Evolutionary conservation across 208 protist species (phyloP).

Genomic region (Trypanosoma caninum): DNA sequence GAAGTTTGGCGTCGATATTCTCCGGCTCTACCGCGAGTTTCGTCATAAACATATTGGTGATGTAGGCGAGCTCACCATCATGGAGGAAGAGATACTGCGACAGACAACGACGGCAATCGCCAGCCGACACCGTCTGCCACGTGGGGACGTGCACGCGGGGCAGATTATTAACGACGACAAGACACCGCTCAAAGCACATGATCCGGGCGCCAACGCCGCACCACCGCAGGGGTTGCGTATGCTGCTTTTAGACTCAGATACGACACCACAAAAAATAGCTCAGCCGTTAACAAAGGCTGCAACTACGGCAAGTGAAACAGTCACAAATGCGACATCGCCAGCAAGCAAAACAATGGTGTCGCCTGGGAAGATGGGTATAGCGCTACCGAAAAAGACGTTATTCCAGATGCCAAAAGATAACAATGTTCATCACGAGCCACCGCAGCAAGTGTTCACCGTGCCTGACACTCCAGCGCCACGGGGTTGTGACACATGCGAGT

Average conservation of each 20-base stretch:
- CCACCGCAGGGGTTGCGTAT: not conserved
- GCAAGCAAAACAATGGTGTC: too few species aligned
- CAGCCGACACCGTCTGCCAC: constrained; percentile 39
- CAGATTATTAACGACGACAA: constrained; percentile 15
- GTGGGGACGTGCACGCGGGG: constrained; percentile 16
- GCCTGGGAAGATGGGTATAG: constrained; percentile 20
- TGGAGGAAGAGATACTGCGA: constrained; percentile 53
- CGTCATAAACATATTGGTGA: constrained; percentile 80
- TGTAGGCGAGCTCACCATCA: constrained; percentile 53
- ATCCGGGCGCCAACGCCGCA: not conserved
- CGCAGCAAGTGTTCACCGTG: constrained; percentile 1
- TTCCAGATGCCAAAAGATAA: constrained; percentile 15
- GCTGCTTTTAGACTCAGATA: constrained; percentile 24
- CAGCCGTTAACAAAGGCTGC: not conserved
- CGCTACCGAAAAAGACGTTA: constrained; percentile 40
- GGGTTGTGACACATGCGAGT: constrained; percentile 26
- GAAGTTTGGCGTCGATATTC: constrained; percentile 78
- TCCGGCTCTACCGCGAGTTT: constrained; percentile 74
- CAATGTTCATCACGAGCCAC: constrained; percentile 2
- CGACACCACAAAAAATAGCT: constrained; percentile 7
- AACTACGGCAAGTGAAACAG: too few species aligned
- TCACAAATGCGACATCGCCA: too few species aligned
- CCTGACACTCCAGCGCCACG: constrained; percentile 15
- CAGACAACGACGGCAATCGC: constrained; percentile 43
- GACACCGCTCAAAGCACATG: not conserved